phyloP scores from a whole-genome alignment of 2,329 filamentous ascomycete genomes.

The Parasarocladium wereldwijsianum region DNA sequence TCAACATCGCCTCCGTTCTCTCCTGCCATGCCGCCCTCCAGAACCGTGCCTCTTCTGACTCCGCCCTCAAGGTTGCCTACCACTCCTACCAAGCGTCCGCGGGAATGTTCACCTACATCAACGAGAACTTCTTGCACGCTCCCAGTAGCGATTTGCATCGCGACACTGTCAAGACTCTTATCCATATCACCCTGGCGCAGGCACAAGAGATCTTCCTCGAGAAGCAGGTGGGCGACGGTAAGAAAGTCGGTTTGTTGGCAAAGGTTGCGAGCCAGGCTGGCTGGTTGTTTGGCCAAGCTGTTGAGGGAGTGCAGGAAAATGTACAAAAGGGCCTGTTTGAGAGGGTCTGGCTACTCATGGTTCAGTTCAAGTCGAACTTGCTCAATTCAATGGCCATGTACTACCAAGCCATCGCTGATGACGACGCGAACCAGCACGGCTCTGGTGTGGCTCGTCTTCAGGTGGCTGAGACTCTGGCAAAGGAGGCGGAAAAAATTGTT shows the following conservation, averaged over 20 bases:
- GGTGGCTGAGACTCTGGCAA: constrained; percentile 62
- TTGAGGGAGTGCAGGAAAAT: constrained; percentile 85
- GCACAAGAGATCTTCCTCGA: constrained; percentile 96
- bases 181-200: constrained; percentile 85
- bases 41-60: constrained; percentile 70
- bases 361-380: constrained; percentile 69
- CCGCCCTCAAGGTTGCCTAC: constrained; percentile 88
- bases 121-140: constrained; percentile 96
- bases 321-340: constrained; percentile 85
- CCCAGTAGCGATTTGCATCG: constrained; percentile 91
- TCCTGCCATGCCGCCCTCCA: constrained; percentile 92
- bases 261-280: constrained; percentile 87
- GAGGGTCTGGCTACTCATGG: constrained; percentile 77
- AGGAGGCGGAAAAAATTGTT: constrained; percentile 63
- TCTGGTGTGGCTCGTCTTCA: constrained; percentile 71
- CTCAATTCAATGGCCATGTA: constrained; percentile 82
- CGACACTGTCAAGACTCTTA: constrained; percentile 90
- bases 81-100: constrained; percentile 97
- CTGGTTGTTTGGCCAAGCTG: constrained; percentile 73
- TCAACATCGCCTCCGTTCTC: constrained; percentile 95
- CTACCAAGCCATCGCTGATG: constrained; percentile 82
- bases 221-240: constrained; percentile 84
- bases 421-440: constrained; percentile 78
- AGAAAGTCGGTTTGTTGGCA: constrained; percentile 81
- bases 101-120: constrained; percentile 99